Evolutionary conservation across 495 filamentous ascomycete genomes (phyloP).

Genomic region (Sordaria brevicollis): DNA sequence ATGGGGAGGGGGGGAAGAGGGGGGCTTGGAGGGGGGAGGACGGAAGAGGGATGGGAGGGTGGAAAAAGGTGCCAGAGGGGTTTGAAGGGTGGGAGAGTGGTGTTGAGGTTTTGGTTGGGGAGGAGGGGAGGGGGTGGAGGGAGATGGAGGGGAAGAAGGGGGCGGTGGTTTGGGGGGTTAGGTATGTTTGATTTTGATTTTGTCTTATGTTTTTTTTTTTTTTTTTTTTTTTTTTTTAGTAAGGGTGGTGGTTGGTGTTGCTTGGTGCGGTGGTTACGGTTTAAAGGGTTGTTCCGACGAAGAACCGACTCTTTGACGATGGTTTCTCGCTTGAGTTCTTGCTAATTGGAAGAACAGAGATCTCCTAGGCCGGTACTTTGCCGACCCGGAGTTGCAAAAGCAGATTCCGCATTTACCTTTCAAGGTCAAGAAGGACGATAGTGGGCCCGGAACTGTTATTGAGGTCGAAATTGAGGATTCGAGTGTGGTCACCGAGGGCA

Average conservation of each 20-base stretch:
- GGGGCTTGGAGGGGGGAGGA: too few relatives aligned
- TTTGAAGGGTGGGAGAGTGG: neutral
- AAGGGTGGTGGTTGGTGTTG: constrained; percentile 34
- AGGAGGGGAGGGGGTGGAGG: neutral
- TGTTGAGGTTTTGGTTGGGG: neutral
- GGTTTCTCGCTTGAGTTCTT: too few relatives aligned
- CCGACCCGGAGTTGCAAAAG: constrained; percentile 66
- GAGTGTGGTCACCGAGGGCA: constrained; percentile 20
- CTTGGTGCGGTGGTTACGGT: neutral
- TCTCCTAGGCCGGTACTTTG: constrained; percentile 75
- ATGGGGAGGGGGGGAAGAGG: neutral
- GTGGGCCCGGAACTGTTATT: constrained; percentile 56
- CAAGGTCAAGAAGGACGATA: constrained; percentile 45
- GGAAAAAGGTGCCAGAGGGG: too few relatives aligned
- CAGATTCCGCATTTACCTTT: constrained; percentile 83
- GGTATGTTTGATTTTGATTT: neutral
- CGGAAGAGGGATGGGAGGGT: too few relatives aligned
- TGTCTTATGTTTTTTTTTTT: too few relatives aligned
- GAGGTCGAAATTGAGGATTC: constrained; percentile 60
- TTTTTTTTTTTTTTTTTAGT: too few relatives aligned
- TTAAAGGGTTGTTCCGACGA: too few relatives aligned
- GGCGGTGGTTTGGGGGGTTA: neutral
- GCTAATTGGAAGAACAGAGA: constrained; percentile 43
- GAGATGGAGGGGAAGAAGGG: neutral
- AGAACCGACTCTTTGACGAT: neutral